Percentiles rank a stretch among this genome's conserved stretches.
phyloP scores from a whole-genome alignment of 257 asterid species.

The Phtheirospermum japonicum region DNA sequence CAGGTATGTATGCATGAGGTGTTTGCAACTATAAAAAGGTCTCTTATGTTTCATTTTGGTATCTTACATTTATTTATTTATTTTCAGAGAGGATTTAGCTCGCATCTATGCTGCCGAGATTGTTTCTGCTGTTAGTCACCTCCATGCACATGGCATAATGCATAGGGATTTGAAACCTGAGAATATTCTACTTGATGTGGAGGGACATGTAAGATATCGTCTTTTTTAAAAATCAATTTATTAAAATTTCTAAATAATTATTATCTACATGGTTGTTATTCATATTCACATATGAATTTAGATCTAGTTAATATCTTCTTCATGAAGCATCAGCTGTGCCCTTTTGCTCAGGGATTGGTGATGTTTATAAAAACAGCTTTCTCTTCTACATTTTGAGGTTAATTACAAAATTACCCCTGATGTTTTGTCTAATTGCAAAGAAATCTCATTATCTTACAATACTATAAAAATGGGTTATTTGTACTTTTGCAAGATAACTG shows the following conservation, averaged over 20 bases:
- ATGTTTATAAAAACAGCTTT: background rate
- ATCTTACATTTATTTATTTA: constrained; percentile 3
- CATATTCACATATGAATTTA: background rate
- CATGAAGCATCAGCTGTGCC: constrained; percentile 2
- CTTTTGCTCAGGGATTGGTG: background rate
- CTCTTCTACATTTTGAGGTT: background rate
- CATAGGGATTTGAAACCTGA: constrained; percentile 90
- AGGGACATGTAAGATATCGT: constrained; percentile 66
- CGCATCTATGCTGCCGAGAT: constrained; percentile 77
- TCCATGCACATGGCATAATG: constrained; percentile 69
- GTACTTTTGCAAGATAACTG: background rate
- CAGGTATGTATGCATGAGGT: constrained; percentile 50
- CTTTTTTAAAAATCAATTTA: too few species aligned
- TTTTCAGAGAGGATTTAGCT: constrained; percentile 72
- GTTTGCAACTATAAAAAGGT: background rate
- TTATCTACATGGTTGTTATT: constrained; percentile 3
- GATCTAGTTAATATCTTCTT: background rate
- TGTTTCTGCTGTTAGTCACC: constrained; percentile 74
- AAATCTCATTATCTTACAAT: background rate
- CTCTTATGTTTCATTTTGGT: background rate
- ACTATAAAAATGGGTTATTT: background rate
- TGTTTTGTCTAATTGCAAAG: background rate
- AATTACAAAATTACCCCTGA: background rate
- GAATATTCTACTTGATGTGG: constrained; percentile 71
- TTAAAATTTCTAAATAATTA: background rate